Evolutionary conservation across 352 stramenopile genomes (phyloP).

Genomic region (Globisporangium cylindrosporum): DNA sequence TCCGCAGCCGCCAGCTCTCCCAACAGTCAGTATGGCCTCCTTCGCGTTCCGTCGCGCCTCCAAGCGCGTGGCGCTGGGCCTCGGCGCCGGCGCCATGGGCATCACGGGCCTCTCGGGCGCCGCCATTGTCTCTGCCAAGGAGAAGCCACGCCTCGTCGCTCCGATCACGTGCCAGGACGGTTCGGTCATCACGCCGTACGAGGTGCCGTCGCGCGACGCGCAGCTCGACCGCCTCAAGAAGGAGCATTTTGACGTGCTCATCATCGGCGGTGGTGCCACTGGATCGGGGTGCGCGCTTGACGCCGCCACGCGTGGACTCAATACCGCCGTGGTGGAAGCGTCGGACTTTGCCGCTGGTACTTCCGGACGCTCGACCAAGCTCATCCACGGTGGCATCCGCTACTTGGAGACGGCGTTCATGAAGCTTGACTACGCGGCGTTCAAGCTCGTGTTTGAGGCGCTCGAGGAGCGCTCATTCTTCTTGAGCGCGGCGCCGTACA

Average conservation of each 20-base stretch:
- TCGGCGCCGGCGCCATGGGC: slow-evolving; percentile 45
- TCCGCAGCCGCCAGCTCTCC: neutral
- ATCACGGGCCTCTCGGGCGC: slow-evolving; percentile 53
- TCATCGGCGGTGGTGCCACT: slow-evolving; percentile 92
- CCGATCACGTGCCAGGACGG: slow-evolving; percentile 84
- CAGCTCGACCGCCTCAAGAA: slow-evolving; percentile 83
- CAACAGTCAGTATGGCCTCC: slow-evolving; percentile 41
- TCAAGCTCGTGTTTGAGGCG: slow-evolving; percentile 91
- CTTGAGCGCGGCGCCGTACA: slow-evolving; percentile 91
- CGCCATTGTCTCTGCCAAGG: slow-evolving; percentile 72
- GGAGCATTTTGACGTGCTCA: slow-evolving; percentile 92
- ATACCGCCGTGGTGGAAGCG: slow-evolving; percentile 91
- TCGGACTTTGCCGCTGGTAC: slow-evolving; percentile 92
- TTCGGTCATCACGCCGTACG: slow-evolving; percentile 80
- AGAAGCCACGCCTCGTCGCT: slow-evolving; percentile 63
- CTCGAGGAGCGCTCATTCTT: slow-evolving; percentile 93
- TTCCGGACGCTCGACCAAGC: slow-evolving; percentile 92
- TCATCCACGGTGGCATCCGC: slow-evolving; percentile 94
- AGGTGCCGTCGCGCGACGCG: slow-evolving; percentile 61
- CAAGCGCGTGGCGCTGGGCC: slow-evolving; percentile 49
- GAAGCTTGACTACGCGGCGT: slow-evolving; percentile 88
- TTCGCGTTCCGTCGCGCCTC: slow-evolving; percentile 55
- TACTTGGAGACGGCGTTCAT: slow-evolving; percentile 95
- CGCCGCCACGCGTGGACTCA: slow-evolving; percentile 89
- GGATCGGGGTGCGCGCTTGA: slow-evolving; percentile 91